phyloP scores from a whole-genome alignment of 306 rosid genomes.

The Cucurbita maxima region DNA sequence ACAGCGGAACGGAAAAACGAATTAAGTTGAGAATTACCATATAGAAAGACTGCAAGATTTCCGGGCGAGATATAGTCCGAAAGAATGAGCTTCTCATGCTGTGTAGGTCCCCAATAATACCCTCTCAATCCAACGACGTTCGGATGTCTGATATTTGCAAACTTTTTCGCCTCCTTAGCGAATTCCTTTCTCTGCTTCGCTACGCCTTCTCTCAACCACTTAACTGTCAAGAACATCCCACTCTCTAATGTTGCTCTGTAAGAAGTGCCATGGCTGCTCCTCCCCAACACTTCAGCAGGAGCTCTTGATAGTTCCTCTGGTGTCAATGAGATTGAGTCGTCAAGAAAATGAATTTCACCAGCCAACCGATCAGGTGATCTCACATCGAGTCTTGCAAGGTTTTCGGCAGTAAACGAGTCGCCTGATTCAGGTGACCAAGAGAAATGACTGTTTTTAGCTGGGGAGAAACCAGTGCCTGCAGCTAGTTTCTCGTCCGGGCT shows the following conservation, averaged over 20 bases:
- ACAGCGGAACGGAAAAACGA: slow-evolving; percentile 3
- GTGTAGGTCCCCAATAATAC: slow-evolving; percentile 98
- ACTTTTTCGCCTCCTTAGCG: slow-evolving; percentile 85
- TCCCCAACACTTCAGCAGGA: slow-evolving; percentile 92
- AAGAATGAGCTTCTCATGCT: slow-evolving; percentile 97
- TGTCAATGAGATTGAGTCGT: slow-evolving; percentile 60
- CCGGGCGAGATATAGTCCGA: slow-evolving; percentile 86
- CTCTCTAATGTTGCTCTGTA: slow-evolving; percentile 82
- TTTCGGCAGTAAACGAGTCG: slow-evolving; percentile 53
- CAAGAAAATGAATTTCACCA: slow-evolving; percentile 91
- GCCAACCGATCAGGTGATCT: slow-evolving; percentile 82
- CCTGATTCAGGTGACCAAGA: slow-evolving; percentile 97
- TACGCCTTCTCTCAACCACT: slow-evolving; percentile 98
- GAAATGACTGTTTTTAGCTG: slow-evolving; percentile 59
- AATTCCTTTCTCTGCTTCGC: slow-evolving; percentile 96
- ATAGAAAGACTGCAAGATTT: slow-evolving; percentile 81
- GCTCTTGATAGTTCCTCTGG: slow-evolving; percentile 92
- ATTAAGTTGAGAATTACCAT: slow-evolving; percentile 42
- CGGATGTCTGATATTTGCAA: slow-evolving; percentile 93
- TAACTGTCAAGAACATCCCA: slow-evolving; percentile 72
- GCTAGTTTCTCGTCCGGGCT: slow-evolving; percentile 55
- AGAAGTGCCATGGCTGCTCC: slow-evolving; percentile 97
- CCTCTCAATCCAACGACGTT: slow-evolving; percentile 92
- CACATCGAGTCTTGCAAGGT: slow-evolving; percentile 58
- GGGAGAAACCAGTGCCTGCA: slow-evolving; percentile 62